These are phyloP conservation scores for Yamagishiella unicocca DNA, from an alignment of 139 green algal genomes.

Conservation along the genomic window DNA sequence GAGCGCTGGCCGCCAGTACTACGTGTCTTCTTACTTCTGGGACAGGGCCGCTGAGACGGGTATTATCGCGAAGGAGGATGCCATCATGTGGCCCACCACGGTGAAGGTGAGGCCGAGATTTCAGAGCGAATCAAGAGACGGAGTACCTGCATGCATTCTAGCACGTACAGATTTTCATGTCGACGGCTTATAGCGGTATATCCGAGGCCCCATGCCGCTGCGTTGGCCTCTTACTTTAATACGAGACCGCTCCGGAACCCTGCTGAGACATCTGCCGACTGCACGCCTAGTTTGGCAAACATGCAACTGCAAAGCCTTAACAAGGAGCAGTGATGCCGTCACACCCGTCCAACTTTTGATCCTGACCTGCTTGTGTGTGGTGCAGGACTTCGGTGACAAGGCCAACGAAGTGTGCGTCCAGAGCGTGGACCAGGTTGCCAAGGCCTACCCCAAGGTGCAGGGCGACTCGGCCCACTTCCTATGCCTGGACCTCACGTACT, in stretches of 20 bases:
- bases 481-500: slow-evolving; percentile 95
- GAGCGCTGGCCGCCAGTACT: slow-evolving; percentile 75
- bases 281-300: no score
- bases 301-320: background rate
- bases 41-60: slow-evolving; percentile 78
- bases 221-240: no score
- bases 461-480: slow-evolving; percentile 73
- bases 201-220: no score
- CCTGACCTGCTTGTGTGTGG: background rate
- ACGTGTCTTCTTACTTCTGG: slow-evolving; percentile 98
- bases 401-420: slow-evolving; percentile 56
- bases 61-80: slow-evolving; percentile 64
- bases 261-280: no score
- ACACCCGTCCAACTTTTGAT: no score
- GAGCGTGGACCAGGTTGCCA: background rate
- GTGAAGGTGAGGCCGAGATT: slow-evolving; percentile 52
- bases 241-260: no score
- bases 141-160: no score
- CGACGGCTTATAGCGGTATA: no score
- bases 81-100: slow-evolving; percentile 58
- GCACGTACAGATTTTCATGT: no score
- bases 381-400: slow-evolving; percentile 63
- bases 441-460: slow-evolving; percentile 43
- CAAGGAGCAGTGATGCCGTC: background rate
- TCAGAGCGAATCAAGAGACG: no score